These are phyloP conservation scores for Medicago truncatula DNA, from an alignment of 306 rosid genomes.

Conservation along the genomic window MtrunA17r5.0-ANR NC_053048.1:35532001-35532500, in stretches of 20 bases:
- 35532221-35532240: slow-evolving; percentile 11
- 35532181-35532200: not conserved
- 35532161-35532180: not conserved
- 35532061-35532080: too few relatives aligned
- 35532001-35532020: too few relatives aligned
- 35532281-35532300: slow-evolving; percentile 23
- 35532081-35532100: too few relatives aligned
- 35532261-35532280: slow-evolving; percentile 3
- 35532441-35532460: slow-evolving; percentile 35
- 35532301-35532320: slow-evolving; percentile 6
- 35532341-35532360: slow-evolving; percentile 23
- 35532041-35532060: too few relatives aligned
- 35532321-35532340: slow-evolving; percentile 39
- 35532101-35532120: too few relatives aligned
- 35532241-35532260: not conserved
- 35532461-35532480: slow-evolving; percentile 6
- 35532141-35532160: too few relatives aligned
- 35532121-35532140: too few relatives aligned
- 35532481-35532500: slow-evolving; percentile 15
- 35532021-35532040: too few relatives aligned
- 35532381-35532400: slow-evolving; percentile 31
- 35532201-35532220: slow-evolving; percentile 1
- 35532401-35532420: slow-evolving; percentile 36
- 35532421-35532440: slow-evolving; percentile 34
- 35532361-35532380: not conserved